Percentiles rank a stretch among this genome's conserved stretches.
Evolutionary conservation across 1,284 basidiomycete species (phyloP).

Genomic region (Tremellales sp.): DNA sequence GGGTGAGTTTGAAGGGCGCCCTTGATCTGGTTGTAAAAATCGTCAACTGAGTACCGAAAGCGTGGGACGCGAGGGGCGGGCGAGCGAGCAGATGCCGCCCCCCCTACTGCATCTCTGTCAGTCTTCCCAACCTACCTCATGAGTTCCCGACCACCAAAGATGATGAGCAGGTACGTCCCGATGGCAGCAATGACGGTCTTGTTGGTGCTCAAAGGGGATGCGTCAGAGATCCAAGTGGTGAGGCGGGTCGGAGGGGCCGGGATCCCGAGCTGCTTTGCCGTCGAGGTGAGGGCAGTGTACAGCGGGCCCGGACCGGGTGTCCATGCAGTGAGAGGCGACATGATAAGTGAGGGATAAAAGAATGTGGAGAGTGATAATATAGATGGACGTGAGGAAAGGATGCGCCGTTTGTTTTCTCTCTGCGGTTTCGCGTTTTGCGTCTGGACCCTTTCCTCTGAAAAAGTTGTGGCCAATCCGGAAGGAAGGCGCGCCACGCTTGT

Average conservation of each 20-base stretch:
- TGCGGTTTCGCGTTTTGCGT: background rate
- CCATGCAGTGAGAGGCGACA: constrained; percentile 28
- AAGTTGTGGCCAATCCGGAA: background rate
- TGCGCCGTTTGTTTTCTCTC: background rate
- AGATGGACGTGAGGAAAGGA: background rate
- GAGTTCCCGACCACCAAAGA: constrained; percentile 79
- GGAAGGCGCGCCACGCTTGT: constrained; percentile 3
- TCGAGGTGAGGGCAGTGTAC: constrained; percentile 32
- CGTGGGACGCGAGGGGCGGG: constrained; percentile 1
- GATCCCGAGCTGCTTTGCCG: constrained; percentile 29
- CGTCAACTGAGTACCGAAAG: background rate
- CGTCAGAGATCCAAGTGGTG: constrained; percentile 41
- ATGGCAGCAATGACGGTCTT: constrained; percentile 68
- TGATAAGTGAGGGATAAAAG: constrained; percentile 1
- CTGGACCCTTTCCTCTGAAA: background rate
- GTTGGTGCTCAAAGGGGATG: constrained; percentile 74
- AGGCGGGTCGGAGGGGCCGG: constrained; percentile 33
- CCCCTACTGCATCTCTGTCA: background rate
- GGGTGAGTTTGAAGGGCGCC: constrained; percentile 71
- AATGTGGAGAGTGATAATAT: background rate
- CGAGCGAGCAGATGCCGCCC: too few relatives aligned
- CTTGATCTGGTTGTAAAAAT: constrained; percentile 49
- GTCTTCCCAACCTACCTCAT: constrained; percentile 60
- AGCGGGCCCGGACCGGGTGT: constrained; percentile 36
- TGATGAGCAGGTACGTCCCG: constrained; percentile 75